phyloP scores from a whole-genome alignment of 2,329 filamentous ascomycete genomes.

The Phyllosticta citrichinensis region DNA sequence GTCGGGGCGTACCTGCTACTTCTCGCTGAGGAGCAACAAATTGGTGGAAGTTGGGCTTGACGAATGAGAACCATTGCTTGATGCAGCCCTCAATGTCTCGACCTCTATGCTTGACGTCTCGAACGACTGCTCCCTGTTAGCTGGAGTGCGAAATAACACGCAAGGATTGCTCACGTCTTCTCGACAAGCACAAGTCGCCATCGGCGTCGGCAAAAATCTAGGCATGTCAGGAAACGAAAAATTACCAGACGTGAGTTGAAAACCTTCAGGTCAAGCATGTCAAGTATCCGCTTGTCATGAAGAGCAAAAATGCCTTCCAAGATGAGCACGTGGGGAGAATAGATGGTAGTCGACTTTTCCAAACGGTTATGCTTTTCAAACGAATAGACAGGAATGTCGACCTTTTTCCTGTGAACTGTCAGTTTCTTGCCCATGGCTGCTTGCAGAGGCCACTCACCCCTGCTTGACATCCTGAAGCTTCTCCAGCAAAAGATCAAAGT shows the following conservation, averaged over 20 bases:
- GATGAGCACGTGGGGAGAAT: constrained; percentile 91
- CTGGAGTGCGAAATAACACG: constrained; percentile 3
- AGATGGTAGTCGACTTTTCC: constrained; percentile 73
- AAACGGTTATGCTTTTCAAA: constrained; percentile 83
- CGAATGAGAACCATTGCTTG: constrained; percentile 94
- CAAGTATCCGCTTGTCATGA: constrained; percentile 75
- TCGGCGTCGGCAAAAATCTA: constrained; percentile 95
- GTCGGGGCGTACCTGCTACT: constrained; percentile 54
- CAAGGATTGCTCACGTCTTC: constrained; percentile 53
- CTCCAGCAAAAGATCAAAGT: constrained; percentile 82
- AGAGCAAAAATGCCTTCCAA: constrained; percentile 93
- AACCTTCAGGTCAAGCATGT: constrained; percentile 84
- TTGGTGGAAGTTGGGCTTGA: constrained; percentile 94
- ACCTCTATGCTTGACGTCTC: constrained; percentile 81
- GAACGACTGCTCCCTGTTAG: constrained; percentile 49
- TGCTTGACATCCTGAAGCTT: constrained; percentile 75
- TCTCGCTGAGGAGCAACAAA: constrained; percentile 88
- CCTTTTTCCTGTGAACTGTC: constrained; percentile 53
- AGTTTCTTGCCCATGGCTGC: constrained; percentile 9
- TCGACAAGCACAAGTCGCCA: constrained; percentile 81
- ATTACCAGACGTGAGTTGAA: neutral
- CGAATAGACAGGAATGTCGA: constrained; percentile 90
- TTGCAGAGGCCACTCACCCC: constrained; percentile 49
- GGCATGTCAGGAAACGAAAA: neutral
- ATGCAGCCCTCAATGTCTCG: constrained; percentile 91